Evolutionary conservation across 495 filamentous ascomycete species (phyloP).

Genomic region (Hypoxylon lienhwacheense): DNA sequence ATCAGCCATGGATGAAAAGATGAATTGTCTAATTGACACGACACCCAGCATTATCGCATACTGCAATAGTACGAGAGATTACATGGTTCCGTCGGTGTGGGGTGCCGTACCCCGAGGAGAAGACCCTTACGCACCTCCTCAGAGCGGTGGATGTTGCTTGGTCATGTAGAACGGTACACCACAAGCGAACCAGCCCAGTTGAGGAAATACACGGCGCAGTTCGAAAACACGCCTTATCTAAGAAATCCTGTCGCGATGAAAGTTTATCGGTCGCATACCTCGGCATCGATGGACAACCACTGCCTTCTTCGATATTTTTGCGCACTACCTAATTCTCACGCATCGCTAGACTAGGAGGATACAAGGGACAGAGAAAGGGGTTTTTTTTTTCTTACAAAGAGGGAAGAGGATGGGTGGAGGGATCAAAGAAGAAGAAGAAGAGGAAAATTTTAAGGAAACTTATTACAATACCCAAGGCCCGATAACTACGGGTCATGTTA

Average conservation of each 20-base stretch:
- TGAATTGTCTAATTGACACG: constrained; percentile 12
- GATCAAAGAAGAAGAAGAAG: constrained; percentile 1
- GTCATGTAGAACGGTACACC: constrained; percentile 68
- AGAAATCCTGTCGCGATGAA: constrained; percentile 29
- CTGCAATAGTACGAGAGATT: constrained; percentile 94
- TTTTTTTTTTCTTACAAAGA: too few relatives aligned
- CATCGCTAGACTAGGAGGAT: constrained; percentile 12
- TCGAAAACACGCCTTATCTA: constrained; percentile 21
- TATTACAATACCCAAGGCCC: constrained; percentile 33
- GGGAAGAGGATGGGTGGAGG: not conserved
- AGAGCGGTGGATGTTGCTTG: constrained; percentile 85
- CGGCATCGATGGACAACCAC: constrained; percentile 24
- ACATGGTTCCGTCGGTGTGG: constrained; percentile 98
- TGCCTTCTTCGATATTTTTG: constrained; percentile 14
- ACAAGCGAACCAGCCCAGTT: constrained; percentile 14
- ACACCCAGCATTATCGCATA: constrained; percentile 83
- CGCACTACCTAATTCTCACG: constrained; percentile 12
- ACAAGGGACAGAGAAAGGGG: not conserved
- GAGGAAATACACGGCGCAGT: constrained; percentile 10
- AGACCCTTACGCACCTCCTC: constrained; percentile 95
- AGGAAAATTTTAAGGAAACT: too few relatives aligned
- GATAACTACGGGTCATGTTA: constrained; percentile 27
- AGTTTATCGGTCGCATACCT: too few relatives aligned
- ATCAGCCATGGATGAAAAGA: not conserved
- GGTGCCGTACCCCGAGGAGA: constrained; percentile 89